These are phyloP conservation scores for Ganoderma sp. DNA, from an alignment of 1,284 basidiomycete genomes.

Conservation along the genomic window DNA sequence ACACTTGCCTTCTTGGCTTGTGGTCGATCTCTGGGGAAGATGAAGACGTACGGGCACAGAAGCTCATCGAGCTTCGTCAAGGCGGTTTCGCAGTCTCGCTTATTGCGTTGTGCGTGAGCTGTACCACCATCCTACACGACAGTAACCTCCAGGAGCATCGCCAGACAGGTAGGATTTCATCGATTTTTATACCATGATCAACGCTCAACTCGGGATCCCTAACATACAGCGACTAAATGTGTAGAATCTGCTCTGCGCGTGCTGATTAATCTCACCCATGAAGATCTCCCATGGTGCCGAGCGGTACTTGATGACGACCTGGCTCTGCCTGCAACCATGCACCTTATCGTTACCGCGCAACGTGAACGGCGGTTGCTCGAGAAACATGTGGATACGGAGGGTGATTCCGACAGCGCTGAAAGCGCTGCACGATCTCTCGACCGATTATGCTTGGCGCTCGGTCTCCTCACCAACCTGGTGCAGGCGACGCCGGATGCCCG, in stretches of 20 bases:
- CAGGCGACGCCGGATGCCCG: constrained; percentile 59
- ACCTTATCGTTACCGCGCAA: constrained; percentile 50
- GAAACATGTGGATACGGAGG: constrained; percentile 30
- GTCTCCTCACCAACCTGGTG: constrained; percentile 73
- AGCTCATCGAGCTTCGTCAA: constrained; percentile 34
- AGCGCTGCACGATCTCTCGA: constrained; percentile 55
- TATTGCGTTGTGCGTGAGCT: constrained; percentile 52
- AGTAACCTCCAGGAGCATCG: constrained; percentile 27
- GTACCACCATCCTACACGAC: constrained; percentile 42
- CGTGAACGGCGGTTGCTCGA: constrained; percentile 29
- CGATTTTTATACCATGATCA: not conserved
- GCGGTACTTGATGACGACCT: constrained; percentile 51
- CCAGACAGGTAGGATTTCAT: constrained; percentile 26
- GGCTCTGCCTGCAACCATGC: constrained; percentile 53
- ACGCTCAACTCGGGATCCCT: constrained; percentile 1
- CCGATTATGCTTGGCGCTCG: constrained; percentile 70
- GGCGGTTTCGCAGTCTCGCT: constrained; percentile 47
- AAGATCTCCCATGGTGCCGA: constrained; percentile 58
- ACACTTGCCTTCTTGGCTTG: constrained; percentile 62
- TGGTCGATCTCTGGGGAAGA: constrained; percentile 48
- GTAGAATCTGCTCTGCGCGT: constrained; percentile 64
- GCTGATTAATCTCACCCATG: constrained; percentile 72
- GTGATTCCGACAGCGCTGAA: constrained; percentile 29
- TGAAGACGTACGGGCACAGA: constrained; percentile 20
- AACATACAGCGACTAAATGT: constrained; percentile 51